A percentile compares a stretch with the other conserved stretches of the same genome.
phyloP scores from a whole-genome alignment of 108 stramenopile species.

The Epipyxis sp. region DNA sequence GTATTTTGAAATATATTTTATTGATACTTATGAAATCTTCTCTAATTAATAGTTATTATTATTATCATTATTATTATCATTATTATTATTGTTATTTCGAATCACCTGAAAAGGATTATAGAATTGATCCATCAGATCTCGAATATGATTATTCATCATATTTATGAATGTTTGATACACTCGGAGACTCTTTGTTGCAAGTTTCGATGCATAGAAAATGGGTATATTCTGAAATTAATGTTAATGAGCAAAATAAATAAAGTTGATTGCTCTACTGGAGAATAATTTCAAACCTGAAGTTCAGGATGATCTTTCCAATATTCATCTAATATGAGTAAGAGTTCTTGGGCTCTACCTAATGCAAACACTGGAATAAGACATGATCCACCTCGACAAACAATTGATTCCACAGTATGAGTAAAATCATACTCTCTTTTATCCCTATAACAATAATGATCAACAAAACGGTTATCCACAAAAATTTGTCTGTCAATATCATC shows the following conservation, averaged over 20 bases:
- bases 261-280: no score
- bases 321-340: constrained; percentile 93
- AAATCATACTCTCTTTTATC: constrained; percentile 89
- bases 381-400: constrained; percentile 81
- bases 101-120: constrained; percentile 7
- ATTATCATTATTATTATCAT: no score
- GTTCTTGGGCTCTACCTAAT: constrained; percentile 73
- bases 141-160: constrained; percentile 94
- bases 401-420: constrained; percentile 75
- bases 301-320: constrained; percentile 94
- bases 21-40: no score
- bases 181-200: constrained; percentile 82
- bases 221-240: constrained; percentile 26
- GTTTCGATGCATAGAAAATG: constrained; percentile 56
- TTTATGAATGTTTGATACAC: constrained; percentile 97
- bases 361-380: constrained; percentile 97
- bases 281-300: no score
- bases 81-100: no score
- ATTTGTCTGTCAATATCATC: no score
- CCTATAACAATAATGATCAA: constrained; percentile 33
- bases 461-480: no score
- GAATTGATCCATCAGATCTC: neutral
- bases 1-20: no score
- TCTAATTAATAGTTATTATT: no score
- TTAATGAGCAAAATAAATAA: constrained; percentile 88